Percentiles rank a stretch among this genome's conserved stretches.
phyloP scores from a whole-genome alignment of 805 yeast species.

The Starmera quercuum region DNA sequence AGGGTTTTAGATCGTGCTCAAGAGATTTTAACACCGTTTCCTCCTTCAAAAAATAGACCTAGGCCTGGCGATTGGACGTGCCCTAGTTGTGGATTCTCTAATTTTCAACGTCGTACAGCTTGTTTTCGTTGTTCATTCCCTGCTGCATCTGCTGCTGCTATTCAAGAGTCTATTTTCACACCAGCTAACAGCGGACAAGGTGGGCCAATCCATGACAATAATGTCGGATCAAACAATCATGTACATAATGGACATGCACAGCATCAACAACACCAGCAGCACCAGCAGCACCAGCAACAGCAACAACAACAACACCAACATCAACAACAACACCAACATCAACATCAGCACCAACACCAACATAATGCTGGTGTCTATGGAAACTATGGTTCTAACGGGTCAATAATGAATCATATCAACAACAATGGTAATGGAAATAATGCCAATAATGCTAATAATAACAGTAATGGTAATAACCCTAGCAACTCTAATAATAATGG shows the following conservation, averaged over 20 bases:
- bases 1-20: slow-evolving; percentile 74
- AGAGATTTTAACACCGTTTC: slow-evolving; percentile 77
- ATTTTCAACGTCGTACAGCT: slow-evolving; percentile 89
- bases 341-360: slow-evolving; percentile 7
- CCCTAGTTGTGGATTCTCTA: slow-evolving; percentile 91
- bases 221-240: not conserved
- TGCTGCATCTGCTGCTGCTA: slow-evolving; percentile 62
- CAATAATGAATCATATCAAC: slow-evolving; percentile 4
- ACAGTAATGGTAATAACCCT: slow-evolving; percentile 5
- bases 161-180: slow-evolving; percentile 51
- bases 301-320: slow-evolving; percentile 2
- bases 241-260: not conserved
- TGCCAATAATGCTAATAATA: slow-evolving; percentile 16
- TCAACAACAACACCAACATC: slow-evolving; percentile 3
- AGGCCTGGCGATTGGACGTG: slow-evolving; percentile 99
- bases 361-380: slow-evolving; percentile 10
- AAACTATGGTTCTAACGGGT: slow-evolving; percentile 4
- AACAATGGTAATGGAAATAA: slow-evolving; percentile 12
- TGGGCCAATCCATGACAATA: not conserved
- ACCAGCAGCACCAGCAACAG: slow-evolving; percentile 10
- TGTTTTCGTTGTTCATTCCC: slow-evolving; percentile 93
- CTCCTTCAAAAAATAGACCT: slow-evolving; percentile 78
- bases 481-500: slow-evolving; percentile 6
- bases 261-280: slow-evolving; percentile 9
- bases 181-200: slow-evolving; percentile 2